phyloP scores from a whole-genome alignment of 208 protist genomes.

The Spongospora subterranea region DNA sequence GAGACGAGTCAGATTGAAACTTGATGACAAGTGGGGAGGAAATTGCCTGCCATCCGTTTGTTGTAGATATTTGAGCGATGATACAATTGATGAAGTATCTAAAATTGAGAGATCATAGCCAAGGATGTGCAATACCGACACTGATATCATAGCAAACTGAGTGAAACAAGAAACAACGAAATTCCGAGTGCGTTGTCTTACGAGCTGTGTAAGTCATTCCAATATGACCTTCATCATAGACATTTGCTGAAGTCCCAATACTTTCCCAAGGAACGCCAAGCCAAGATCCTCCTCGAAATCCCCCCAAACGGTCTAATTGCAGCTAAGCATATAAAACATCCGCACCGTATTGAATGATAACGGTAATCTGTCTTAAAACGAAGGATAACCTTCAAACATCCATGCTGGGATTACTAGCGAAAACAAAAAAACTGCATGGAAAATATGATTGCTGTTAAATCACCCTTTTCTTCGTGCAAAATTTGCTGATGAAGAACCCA shows the following conservation, averaged over 20 bases:
- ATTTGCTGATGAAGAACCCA: conserved; percentile 3
- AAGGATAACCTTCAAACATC: not conserved
- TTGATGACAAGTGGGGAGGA: not conserved
- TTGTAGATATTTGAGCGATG: not conserved
- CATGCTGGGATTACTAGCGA: not conserved
- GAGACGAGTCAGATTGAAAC: not conserved
- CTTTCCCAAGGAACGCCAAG: not conserved
- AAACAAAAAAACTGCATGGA: not conserved
- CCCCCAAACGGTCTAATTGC: not conserved
- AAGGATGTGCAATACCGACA: not conserved
- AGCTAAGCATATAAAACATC: too few relatives aligned
- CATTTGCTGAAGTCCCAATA: not conserved
- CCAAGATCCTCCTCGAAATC: conserved; percentile 36
- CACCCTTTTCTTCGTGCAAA: not conserved
- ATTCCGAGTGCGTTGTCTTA: not conserved
- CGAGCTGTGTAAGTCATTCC: conserved; percentile 39
- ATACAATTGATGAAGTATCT: not conserved
- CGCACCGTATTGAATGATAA: too few relatives aligned
- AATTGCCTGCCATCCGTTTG: not conserved
- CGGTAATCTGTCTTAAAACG: too few relatives aligned
- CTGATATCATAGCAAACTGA: not conserved
- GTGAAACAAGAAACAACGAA: not conserved
- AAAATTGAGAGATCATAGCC: not conserved
- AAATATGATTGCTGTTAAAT: not conserved
- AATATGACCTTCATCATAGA: conserved; percentile 10